Evolutionary conservation across 2,329 filamentous ascomycete species (phyloP).

Genomic region (Pseudocercospora musae): DNA sequence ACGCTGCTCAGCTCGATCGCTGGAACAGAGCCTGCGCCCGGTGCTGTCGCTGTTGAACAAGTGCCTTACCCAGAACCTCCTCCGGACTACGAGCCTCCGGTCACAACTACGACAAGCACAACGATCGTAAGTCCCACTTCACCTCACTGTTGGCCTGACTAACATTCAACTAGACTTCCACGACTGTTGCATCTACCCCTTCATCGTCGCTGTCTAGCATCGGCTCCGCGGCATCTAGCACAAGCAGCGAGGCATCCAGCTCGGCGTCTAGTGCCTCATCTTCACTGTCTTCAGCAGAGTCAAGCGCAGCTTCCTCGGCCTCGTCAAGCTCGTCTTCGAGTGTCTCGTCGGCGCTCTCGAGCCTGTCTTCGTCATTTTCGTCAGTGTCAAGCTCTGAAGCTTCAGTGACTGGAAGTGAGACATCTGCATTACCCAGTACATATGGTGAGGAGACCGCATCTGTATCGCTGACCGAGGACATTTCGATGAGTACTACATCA

Average conservation of each 20-base stretch:
- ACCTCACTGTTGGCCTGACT: background rate
- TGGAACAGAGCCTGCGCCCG: slow-evolving; percentile 3
- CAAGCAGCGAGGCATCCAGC: background rate
- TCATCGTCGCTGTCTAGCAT: background rate
- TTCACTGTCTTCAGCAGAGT: background rate
- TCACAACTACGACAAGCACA: background rate
- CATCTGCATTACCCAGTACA: background rate
- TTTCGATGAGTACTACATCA: background rate
- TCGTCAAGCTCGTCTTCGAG: background rate
- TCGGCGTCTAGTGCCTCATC: background rate
- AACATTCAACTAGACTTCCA: background rate
- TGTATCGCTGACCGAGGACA: background rate
- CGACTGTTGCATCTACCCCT: background rate
- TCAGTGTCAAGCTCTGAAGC: background rate
- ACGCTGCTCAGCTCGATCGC: slow-evolving; percentile 10
- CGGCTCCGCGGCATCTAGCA: background rate
- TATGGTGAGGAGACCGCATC: background rate
- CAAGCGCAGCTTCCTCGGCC: background rate
- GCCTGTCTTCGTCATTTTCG: background rate
- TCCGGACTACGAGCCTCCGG: slow-evolving; percentile 3
- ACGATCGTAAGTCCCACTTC: background rate
- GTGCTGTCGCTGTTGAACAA: slow-evolving; percentile 3
- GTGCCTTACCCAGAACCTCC: slow-evolving; percentile 1
- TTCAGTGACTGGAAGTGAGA: background rate
- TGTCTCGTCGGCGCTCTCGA: background rate